These are phyloP conservation scores for Carex myosuroides DNA, from an alignment of 176 grass and related monocot genomes.

Conservation along the genomic window DNA sequence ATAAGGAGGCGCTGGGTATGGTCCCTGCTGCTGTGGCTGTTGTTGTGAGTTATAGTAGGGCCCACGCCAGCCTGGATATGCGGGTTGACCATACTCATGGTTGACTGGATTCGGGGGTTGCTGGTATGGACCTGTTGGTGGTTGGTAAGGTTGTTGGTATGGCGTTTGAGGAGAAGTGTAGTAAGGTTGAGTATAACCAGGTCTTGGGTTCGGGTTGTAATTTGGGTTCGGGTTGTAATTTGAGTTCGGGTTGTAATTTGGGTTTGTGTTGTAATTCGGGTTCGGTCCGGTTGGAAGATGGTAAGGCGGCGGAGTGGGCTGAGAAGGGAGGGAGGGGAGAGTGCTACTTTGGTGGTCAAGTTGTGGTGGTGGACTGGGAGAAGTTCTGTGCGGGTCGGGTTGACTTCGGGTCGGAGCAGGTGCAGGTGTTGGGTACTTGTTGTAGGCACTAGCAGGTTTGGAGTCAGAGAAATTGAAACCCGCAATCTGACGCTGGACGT, in stretches of 20 bases:
- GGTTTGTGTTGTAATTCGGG: slow-evolving; percentile 26
- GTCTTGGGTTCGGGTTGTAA: slow-evolving; percentile 45
- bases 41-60: slow-evolving; percentile 76
- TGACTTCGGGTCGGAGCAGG: slow-evolving; percentile 32
- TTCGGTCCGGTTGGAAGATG: slow-evolving; percentile 25
- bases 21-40: slow-evolving; percentile 39
- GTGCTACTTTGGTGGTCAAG: slow-evolving; percentile 28
- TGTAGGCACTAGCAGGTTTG: slow-evolving; percentile 19
- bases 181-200: slow-evolving; percentile 46
- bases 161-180: slow-evolving; percentile 38
- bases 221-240: slow-evolving; percentile 29
- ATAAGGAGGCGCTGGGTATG: slow-evolving; percentile 55
- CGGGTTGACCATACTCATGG: slow-evolving; percentile 75
- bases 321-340: slow-evolving; percentile 17
- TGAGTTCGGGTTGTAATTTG: slow-evolving; percentile 29
- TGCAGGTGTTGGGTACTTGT: slow-evolving; percentile 22
- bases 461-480: slow-evolving; percentile 74
- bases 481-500: slow-evolving; percentile 77
- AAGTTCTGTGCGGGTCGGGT: slow-evolving; percentile 26
- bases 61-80: slow-evolving; percentile 89
- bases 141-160: slow-evolving; percentile 54
- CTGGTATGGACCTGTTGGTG: slow-evolving; percentile 31
- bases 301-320: slow-evolving; percentile 34
- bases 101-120: slow-evolving; percentile 23
- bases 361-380: slow-evolving; percentile 42